Percentiles rank a stretch among this genome's conserved stretches.
Conservation (phyloP, 306 rosid species). For the Dalbergia cultrata region DNA sequence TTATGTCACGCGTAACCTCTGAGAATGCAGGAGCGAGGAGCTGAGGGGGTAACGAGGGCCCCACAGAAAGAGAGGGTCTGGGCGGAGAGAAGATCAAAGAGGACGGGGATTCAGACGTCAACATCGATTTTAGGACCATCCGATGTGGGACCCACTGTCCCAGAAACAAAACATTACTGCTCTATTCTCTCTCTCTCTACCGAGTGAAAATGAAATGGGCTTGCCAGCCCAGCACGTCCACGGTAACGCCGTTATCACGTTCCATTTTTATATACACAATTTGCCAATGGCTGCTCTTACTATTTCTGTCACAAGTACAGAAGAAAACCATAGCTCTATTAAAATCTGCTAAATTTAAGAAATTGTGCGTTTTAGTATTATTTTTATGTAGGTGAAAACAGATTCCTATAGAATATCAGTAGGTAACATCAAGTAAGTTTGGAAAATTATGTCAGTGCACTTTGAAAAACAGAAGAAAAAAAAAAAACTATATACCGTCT, state of each 20-base stretch:
- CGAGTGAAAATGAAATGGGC: conserved; percentile 36
- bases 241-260: conserved; percentile 35
- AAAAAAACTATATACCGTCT: no score
- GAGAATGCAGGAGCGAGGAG: neutral
- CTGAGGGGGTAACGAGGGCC: conserved; percentile 23
- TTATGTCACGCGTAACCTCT: accelerated
- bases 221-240: conserved; percentile 33
- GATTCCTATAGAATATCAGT: no score
- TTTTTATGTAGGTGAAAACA: no score
- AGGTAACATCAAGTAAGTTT: no score
- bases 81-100: conserved; percentile 51
- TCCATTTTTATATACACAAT: neutral
- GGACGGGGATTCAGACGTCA: conserved; percentile 63
- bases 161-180: conserved; percentile 31
- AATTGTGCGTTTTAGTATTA: no score
- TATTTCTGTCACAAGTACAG: neutral
- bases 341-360: no score
- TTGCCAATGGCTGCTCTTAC: neutral
- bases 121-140: conserved; percentile 68
- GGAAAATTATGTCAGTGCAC: no score
- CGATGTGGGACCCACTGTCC: conserved; percentile 55
- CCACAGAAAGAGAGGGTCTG: conserved; percentile 43
- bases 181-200: conserved; percentile 2
- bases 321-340: no score
- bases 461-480: no score